Conservation (phyloP, 345 rosid species). For the Linum usitatissimum region DNA sequence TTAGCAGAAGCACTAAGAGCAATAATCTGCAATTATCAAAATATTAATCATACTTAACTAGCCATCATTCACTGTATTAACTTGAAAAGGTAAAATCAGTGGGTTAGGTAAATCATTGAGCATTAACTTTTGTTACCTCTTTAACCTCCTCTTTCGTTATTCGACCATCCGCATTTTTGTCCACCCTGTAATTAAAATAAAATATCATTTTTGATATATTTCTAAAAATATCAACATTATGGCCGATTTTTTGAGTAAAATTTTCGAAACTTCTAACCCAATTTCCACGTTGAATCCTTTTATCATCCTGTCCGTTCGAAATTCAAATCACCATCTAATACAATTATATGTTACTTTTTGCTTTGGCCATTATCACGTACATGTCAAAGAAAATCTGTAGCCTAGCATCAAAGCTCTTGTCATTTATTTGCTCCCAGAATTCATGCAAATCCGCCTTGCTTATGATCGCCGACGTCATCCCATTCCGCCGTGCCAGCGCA, state of each 20-base stretch:
- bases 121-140: slow-evolving; percentile 35
- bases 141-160: slow-evolving; percentile 62
- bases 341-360: too few relatives aligned
- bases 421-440: slow-evolving; percentile 69
- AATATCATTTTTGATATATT: too few relatives aligned
- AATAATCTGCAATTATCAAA: slow-evolving; percentile 51
- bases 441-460: slow-evolving; percentile 40
- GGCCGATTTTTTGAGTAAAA: too few relatives aligned
- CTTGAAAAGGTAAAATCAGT: neutral
- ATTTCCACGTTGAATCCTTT: too few relatives aligned
- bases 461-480: slow-evolving; percentile 35
- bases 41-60: neutral
- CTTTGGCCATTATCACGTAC: slow-evolving; percentile 20
- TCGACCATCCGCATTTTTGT: slow-evolving; percentile 68
- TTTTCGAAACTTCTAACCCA: too few relatives aligned
- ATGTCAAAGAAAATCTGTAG: slow-evolving; percentile 74
- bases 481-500: slow-evolving; percentile 54
- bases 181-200: slow-evolving; percentile 47
- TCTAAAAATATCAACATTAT: too few relatives aligned
- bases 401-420: slow-evolving; percentile 62
- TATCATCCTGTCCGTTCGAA: too few relatives aligned
- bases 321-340: too few relatives aligned
- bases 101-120: neutral
- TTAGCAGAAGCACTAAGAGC: slow-evolving; percentile 67
- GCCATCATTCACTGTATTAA: too few relatives aligned